phyloP scores from a whole-genome alignment of 495 filamentous ascomycete species.

The Hypoxylon lienhwacheense region DNA sequence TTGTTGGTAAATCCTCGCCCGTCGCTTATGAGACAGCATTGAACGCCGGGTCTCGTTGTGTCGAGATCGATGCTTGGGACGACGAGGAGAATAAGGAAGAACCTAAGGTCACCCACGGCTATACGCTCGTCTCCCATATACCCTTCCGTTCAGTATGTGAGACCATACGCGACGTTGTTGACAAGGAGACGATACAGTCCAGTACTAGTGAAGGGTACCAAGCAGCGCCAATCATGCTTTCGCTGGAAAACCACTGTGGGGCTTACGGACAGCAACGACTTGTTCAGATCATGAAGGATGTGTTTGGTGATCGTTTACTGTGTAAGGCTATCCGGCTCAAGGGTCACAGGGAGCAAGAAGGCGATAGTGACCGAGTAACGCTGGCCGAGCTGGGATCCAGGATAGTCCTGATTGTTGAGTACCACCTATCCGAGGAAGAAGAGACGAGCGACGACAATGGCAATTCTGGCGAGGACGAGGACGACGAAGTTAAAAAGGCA shows the following conservation, averaged over 20 bases:
- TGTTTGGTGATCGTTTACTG: constrained; percentile 55
- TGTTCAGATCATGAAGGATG: constrained; percentile 56
- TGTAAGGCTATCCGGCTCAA: constrained; percentile 48
- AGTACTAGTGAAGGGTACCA: constrained; percentile 36
- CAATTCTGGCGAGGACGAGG: constrained; percentile 36
- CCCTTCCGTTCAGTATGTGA: constrained; percentile 57
- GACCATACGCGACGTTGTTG: constrained; percentile 52
- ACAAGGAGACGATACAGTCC: constrained; percentile 44
- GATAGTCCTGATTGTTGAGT: constrained; percentile 59
- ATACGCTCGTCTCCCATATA: constrained; percentile 57
- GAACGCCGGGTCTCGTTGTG: constrained; percentile 53
- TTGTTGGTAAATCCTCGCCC: constrained; percentile 51
- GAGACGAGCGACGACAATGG: constrained; percentile 32
- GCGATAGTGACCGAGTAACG: constrained; percentile 43
- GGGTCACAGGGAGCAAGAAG: constrained; percentile 47
- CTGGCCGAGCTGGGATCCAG: constrained; percentile 54
- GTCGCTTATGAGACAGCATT: constrained; percentile 53
- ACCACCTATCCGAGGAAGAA: constrained; percentile 53
- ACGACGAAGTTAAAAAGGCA: constrained; percentile 47
- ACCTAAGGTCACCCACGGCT: constrained; percentile 60
- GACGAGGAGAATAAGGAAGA: constrained; percentile 50
- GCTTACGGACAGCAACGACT: constrained; percentile 51
- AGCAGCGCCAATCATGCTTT: constrained; percentile 54
- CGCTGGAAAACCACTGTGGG: constrained; percentile 58
- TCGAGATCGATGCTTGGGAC: constrained; percentile 64